Base-by-base conservation (phyloP, 495 filamentous ascomycete species). In the Podospora comata region DNA sequence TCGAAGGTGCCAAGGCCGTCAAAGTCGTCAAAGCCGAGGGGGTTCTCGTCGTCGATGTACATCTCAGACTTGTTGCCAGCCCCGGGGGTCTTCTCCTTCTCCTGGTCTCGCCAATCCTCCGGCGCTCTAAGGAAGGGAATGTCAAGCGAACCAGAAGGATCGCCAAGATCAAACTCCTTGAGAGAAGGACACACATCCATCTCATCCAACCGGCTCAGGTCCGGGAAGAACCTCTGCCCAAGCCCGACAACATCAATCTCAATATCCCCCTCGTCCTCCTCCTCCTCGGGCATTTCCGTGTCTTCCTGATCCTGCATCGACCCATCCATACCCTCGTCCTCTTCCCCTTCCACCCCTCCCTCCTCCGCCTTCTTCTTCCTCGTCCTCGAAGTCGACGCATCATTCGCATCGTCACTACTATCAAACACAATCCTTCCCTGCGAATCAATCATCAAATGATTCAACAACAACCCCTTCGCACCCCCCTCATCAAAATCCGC, bases 401-500 rank as follows among this genome's bases (percentile, higher is more conserved):
- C 91, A 59, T 87, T 86, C 62, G 88, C 84, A 73, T 99, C 96
- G 75, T 99, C 95, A 67, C 93, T 97, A 80, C 93, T 97, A 75
- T 98, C 95, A 72, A 99, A 99, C 26, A 98, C 94, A 70, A 99
- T 99, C 55, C 93, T 85, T 30, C 95, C 95, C 69, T 92, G 85
- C 5, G 87, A 84, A 79, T 99, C 95, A 68, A 99, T 98, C 64
- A 93, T 88, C 18, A 99, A 84, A 78, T 98, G 93, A 76, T 99
- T 99, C 19, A 99, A 83, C 23, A 99, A 82, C 44, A 99, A 84
- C 3, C 95, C 95, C 80, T 98, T 99, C 19, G 96, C 96, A 62
- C 95, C 95, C 27, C 95, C 95, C 81, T 99, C 95, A 74, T 99
- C 95, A 74, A 98, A 98, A 77, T 99, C 95, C 26, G 95, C 95